Evolutionary conservation across 2,329 filamentous ascomycete genomes (phyloP).

Genomic region (Camillea tinctor): DNA sequence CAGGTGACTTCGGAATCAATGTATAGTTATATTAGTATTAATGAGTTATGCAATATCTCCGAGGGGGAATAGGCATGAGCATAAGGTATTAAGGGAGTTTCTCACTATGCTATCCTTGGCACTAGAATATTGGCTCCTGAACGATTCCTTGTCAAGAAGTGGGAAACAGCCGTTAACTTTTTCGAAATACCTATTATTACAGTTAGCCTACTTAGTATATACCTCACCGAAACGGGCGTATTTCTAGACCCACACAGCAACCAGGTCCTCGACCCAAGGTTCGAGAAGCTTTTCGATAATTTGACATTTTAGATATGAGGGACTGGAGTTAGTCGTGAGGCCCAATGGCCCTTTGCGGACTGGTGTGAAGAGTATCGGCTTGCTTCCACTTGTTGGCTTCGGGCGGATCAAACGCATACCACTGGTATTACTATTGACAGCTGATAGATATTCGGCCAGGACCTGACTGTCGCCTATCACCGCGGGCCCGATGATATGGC

Average conservation of each 20-base stretch:
- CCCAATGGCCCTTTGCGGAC: constrained; percentile 47
- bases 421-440: constrained; percentile 24
- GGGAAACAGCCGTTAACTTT: constrained; percentile 61
- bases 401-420: constrained; percentile 28
- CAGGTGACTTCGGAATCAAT: constrained; percentile 40
- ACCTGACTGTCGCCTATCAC: constrained; percentile 60
- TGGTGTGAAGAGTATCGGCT: constrained; percentile 45
- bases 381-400: constrained; percentile 15
- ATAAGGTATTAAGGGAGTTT: not conserved
- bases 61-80: too few relatives aligned
- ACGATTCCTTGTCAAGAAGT: constrained; percentile 54
- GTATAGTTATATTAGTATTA: too few relatives aligned
- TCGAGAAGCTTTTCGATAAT: constrained; percentile 59
- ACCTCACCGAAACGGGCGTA: not conserved
- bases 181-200: constrained; percentile 43
- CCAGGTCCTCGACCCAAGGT: constrained; percentile 49
- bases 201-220: not conserved
- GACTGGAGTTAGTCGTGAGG: constrained; percentile 36
- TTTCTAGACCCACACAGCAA: constrained; percentile 41
- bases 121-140: constrained; percentile 46
- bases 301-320: constrained; percentile 48
- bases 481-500: constrained; percentile 59
- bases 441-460: constrained; percentile 56
- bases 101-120: constrained; percentile 42
- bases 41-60: not conserved